Base-by-base conservation (phyloP, 345 rosid genomes). In the Rhodomyrtus tomentosa region DNA sequence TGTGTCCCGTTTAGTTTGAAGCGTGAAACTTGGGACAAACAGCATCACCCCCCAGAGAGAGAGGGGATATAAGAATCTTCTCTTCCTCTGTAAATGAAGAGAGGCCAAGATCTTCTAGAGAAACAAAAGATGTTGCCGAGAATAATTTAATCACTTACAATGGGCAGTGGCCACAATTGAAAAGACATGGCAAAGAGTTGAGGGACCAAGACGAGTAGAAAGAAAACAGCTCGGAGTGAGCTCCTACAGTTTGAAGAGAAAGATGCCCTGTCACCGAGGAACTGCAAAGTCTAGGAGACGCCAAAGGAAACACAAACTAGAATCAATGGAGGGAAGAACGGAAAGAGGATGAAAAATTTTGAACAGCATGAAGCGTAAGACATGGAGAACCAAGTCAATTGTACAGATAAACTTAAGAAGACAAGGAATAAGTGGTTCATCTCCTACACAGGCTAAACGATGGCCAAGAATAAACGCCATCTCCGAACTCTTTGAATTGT, bases 281-380 rank as follows among this genome's bases (percentile, higher is more conserved):
- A 92, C 95, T 62, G 94, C 95, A 87, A 88, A 93, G 88, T 91
- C 96, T 92, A 91, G 88, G 90, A 89, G 86, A 89, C 80, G 80
- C 82, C 59, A 90, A 72, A 24, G 83, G 83, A 92, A 55, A 85
- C 55, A 87, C 84, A 68, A 68, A 68, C 76, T 32, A 62, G 48
- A 83, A 85, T 90, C 91, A 90, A 90, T 80, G 81, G 84, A 55
- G 45, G 72, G 74, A 85, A 85, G 79, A 82, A 86, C 73, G 36
- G 40, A 48, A 52, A 12, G 62, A 24, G 40, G 21, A 82, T 21
- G 53, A 72, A 68, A 59, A 79, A 87, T 45, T 80, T 62, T 81
- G 55, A 45, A 53, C 50, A n/a, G 10, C 53, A 58, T n/a, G 83
- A 48, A 88, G 85, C 49, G 55, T 11, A 18, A 21, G 82, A 49